Evolutionary conservation across 2,329 filamentous ascomycete species (phyloP), one percentile per base, ranked within the genome.

Genomic region (Trichoderma atrobrunneum): DNA sequence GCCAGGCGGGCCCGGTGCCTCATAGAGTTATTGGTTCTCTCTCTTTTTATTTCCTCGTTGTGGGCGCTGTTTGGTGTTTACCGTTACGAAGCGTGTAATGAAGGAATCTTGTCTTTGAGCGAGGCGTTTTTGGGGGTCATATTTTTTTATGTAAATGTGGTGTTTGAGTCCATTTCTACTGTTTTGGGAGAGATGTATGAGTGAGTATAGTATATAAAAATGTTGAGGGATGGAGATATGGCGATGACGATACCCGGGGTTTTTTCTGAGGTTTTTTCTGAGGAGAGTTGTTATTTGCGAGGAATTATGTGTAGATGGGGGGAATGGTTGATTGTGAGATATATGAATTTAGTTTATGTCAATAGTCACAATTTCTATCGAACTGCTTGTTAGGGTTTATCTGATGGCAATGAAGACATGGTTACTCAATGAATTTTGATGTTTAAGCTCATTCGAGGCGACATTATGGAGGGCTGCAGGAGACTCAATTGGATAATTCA

Each of bases 1-100:
- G 26, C 62, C 54, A 18, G 60, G 70, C 14, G 72, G 63, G 14
- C 74, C 73, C 18, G 74, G 74, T 30, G 63, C 69, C 51, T 68
- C 74, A 30, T 76, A 32, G 68, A 36, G 43, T 21, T 24, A 11
- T 7, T n/a, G n/a, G 5, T 24, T 8, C n/a, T 24, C 21, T 57
- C 51, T 32, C 3, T n/a, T 48, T 30, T 3, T 34, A 7, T 16
- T 65, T n/a, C 24, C 14, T 21, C 36, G 21, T 43, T 8, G 24
- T 26, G 59, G 74, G 56, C 74, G 69, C 6, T n/a, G n/a, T n/a
- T n/a, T n/a, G n/a, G 54, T 30, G 48, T 12, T 57, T 51, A n/a
- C 51, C 65, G 30, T 48, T 28, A 51, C 32, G 28, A 34, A 34
- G 57, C 57, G 57, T 34, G 56, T 62, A 57, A 39, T 30, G 43